Evolutionary conservation across 495 filamentous ascomycete species (phyloP), one percentile per base, ranked within the genome.

Genomic region (Apodospora peruviana): DNA sequence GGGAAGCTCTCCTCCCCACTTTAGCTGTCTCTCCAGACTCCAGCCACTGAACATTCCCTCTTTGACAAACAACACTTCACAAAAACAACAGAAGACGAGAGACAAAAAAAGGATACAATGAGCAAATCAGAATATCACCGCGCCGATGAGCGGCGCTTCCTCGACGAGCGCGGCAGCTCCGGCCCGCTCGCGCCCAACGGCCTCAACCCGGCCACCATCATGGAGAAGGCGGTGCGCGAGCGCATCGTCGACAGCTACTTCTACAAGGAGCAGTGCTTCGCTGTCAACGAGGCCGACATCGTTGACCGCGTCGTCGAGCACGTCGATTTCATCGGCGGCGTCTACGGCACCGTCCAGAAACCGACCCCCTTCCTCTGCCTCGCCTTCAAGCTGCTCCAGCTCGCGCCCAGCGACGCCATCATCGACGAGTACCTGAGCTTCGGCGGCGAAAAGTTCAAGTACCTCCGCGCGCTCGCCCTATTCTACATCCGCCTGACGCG

Each of bases 211-310:
- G 84, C 87, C 5, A 87, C 85, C 5, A 87, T 96, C 32, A 83
- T 96, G 73, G 90, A 96, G 59, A 93, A 91, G 63, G 83, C 88
- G 12, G 88, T 95, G 48, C 86, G 90, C 50, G 91, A 98, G 64
- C 90, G 93, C 59, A 96, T 98, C 66, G 82, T 88, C 47, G 87
- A 95, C 52, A 86, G 81, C 53, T 93, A 94, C 71, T 98, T 96
- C 73, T 98, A 88, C 87, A 96, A 96, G 68, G 94, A 97, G 65
- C 91, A 96, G 66, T 94, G 91, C 63, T 98, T 96, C 72, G 93
- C 86, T 19, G 73, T 98, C 51, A 97, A 97, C 70, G 88, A 90
- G 45, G 88, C 75, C 74, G 55, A 96, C 85, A 44, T 96, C 1
- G 86, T 94, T 55, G 88, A 96, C 71, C 90, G 93, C 25, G 91